Base-by-base conservation (phyloP, 2,329 filamentous ascomycete species). In the Penicillium sp. region DNA sequence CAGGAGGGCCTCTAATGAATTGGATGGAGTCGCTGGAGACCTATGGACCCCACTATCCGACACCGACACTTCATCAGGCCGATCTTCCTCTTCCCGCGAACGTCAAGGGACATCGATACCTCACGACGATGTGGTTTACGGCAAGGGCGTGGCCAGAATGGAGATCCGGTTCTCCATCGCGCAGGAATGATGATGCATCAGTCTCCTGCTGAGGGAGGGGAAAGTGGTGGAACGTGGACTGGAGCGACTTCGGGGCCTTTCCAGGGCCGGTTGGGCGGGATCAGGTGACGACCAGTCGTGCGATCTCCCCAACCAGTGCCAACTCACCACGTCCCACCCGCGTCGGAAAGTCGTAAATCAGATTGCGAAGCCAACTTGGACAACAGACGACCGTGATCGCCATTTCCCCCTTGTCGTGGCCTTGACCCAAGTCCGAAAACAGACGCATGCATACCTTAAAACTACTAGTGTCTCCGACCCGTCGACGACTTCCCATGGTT, bases 11-110 rank as follows among this genome's bases (percentile, higher is more conserved):
- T 56, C 40, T 58, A 53, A 22, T 51, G 58, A 58, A 49, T 55
- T 53, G 54, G 40, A 60, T 59, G 62, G 58, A 59, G 61, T 62
- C 19, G 55, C 43, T 46, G 38, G 26, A 57, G 62, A 54, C 61
- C 38, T 49, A 64, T 61, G 25, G 61, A 61, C 64, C 64, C 66
- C 68, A 68, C 66, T 64, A 49, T 64, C 28, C 63, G 67, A 69
- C 67, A 69, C 67, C 67, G 68, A 70, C 66, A 68, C 52, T 70
- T 69, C 58, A 66, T 43, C 43, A 57, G 51, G 62, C 38, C 58
- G 64, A 65, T 63, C 62, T 46, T 48, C 46, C 40, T 38, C 42
- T n/a, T 28, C 25, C 45, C 11, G 46, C 38, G 45, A 59, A 26
- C 37, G 48, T 43, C 11, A 6, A 22, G 37, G 49, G 53, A 43